phyloP scores from a whole-genome alignment of 2,329 filamentous ascomycete genomes.

The Trichoderma pleuroti region DNA sequence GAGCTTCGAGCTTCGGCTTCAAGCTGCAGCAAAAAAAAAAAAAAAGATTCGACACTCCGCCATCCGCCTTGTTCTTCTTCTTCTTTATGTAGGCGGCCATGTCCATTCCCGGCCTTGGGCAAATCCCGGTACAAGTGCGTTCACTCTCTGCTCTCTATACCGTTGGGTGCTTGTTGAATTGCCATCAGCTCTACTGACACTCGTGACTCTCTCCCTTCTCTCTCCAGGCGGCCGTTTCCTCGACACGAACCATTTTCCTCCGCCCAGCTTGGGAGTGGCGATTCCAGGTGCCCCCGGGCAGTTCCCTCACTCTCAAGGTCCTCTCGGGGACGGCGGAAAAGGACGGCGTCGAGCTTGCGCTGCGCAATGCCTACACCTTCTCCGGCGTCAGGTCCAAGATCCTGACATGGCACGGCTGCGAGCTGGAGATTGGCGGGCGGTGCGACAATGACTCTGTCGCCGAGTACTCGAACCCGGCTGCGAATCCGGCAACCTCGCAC shows the following conservation, averaged over 20 bases:
- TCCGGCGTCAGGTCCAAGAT: slow-evolving; percentile 80
- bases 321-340: slow-evolving; percentile 82
- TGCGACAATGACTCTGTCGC: slow-evolving; percentile 54
- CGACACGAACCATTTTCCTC: slow-evolving; percentile 50
- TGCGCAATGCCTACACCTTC: slow-evolving; percentile 76
- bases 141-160: background rate
- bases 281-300: slow-evolving; percentile 62
- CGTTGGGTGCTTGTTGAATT: background rate
- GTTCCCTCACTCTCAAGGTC: slow-evolving; percentile 54
- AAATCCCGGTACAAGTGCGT: slow-evolving; percentile 59
- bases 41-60: background rate
- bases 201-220: background rate
- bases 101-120: slow-evolving; percentile 72
- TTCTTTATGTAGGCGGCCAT: slow-evolving; percentile 45
- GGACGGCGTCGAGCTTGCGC: slow-evolving; percentile 89
- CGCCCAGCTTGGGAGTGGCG: slow-evolving; percentile 71
- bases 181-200: background rate
- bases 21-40: too few species aligned
- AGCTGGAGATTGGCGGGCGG: slow-evolving; percentile 69
- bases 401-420: slow-evolving; percentile 88
- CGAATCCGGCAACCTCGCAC: slow-evolving; percentile 77
- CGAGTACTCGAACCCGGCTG: slow-evolving; percentile 64
- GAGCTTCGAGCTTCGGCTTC: background rate
- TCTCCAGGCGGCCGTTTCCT: slow-evolving; percentile 35
- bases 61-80: slow-evolving; percentile 18